Conservation (phyloP, 164 flowering plant genomes). For the Hamamelis virginiana region DNA sequence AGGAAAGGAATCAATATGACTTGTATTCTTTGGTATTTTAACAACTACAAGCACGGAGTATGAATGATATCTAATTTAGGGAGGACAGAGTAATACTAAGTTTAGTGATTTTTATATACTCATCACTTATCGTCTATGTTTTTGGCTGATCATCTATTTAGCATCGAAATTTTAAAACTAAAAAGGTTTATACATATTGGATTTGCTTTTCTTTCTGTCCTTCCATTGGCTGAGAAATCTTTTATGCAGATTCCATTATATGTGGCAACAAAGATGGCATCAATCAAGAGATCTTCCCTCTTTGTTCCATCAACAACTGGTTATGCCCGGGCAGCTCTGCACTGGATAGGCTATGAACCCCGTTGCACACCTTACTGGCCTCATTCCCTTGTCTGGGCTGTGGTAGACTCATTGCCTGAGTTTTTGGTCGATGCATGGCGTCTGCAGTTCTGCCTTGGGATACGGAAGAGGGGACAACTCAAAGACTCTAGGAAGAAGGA, state of each 20-base stretch:
- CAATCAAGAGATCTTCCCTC: constrained; percentile 75
- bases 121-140: neutral
- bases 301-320: constrained; percentile 82
- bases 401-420: constrained; percentile 57
- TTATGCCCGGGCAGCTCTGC: constrained; percentile 80
- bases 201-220: neutral
- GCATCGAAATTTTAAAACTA: neutral
- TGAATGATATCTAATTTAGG: too few species aligned
- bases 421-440: constrained; percentile 60
- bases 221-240: neutral
- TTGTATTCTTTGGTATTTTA: too few species aligned
- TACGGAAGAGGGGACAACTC: constrained; percentile 70
- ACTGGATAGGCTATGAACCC: constrained; percentile 85
- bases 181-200: neutral
- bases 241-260: constrained; percentile 73
- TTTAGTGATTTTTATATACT: neutral
- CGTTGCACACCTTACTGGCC: constrained; percentile 98
- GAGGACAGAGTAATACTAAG: neutral
- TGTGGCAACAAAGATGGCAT: constrained; percentile 96
- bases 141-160: neutral
- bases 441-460: constrained; percentile 49
- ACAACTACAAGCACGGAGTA: too few species aligned
- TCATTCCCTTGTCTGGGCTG: constrained; percentile 65
- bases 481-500: constrained; percentile 58
- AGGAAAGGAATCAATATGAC: too few species aligned